Percentiles rank a stretch among this genome's conserved stretches.
These are phyloP conservation scores for Blastocystis sp. DNA, from an alignment of 352 stramenopile species.

Conservation along the genomic window DNA sequence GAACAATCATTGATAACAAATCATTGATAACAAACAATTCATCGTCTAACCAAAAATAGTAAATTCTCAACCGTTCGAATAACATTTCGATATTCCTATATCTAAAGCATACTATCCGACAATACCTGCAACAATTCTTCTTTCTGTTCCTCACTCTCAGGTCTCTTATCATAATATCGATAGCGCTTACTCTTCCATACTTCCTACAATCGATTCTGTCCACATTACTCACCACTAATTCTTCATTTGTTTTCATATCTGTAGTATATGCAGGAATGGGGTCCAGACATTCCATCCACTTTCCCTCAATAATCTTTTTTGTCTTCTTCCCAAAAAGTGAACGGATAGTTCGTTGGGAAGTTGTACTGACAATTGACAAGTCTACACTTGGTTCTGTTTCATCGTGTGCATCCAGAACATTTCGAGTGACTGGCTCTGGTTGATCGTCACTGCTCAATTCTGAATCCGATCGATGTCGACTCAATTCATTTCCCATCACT, in stretches of 20 bases:
- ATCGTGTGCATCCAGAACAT: background rate
- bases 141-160: background rate
- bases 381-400: background rate
- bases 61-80: slow-evolving; percentile 59
- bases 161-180: slow-evolving; percentile 20
- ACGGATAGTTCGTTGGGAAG: background rate
- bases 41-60: slow-evolving; percentile 34
- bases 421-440: background rate
- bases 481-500: slow-evolving; percentile 15
- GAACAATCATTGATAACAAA: background rate
- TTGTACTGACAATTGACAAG: background rate
- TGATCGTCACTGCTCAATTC: slow-evolving; percentile 53
- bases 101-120: background rate
- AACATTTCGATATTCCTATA: slow-evolving; percentile 58
- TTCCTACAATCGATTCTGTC: background rate
- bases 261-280: slow-evolving; percentile 5
- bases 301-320: slow-evolving; percentile 61
- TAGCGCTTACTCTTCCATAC: slow-evolving; percentile 35
- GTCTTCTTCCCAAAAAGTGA: slow-evolving; percentile 50
- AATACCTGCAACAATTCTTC: slow-evolving; percentile 8
- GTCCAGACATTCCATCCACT: slow-evolving; percentile 61
- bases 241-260: slow-evolving; percentile 25
- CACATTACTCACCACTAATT: background rate
- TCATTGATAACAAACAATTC: slow-evolving; percentile 47
- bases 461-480: background rate